Evolutionary conservation across 2,329 filamentous ascomycete genomes (phyloP).

Genomic region (Calonectria fujianensis): DNA sequence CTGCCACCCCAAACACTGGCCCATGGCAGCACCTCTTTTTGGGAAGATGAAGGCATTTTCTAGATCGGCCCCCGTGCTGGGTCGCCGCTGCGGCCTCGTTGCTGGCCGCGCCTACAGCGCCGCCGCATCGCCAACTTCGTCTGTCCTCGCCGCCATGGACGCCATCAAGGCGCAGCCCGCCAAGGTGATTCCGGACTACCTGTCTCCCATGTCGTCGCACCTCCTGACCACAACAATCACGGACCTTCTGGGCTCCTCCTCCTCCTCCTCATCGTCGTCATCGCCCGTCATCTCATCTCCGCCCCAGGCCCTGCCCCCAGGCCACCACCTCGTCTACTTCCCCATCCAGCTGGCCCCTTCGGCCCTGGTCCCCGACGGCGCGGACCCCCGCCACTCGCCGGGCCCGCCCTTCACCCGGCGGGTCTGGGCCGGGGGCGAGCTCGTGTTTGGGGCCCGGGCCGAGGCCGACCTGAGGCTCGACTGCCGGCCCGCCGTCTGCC

Average conservation of each 20-base stretch:
- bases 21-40: not conserved
- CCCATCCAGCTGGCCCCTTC: constrained; percentile 79
- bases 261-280: constrained; percentile 37
- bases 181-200: constrained; percentile 65
- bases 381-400: constrained; percentile 86
- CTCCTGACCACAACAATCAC: constrained; percentile 79
- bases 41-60: constrained; percentile 30
- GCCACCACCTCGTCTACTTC: constrained; percentile 92
- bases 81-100: constrained; percentile 34
- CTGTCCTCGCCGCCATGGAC: constrained; percentile 44
- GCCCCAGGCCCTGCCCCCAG: constrained; percentile 72
- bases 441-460: constrained; percentile 70
- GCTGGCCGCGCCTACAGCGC: constrained; percentile 32
- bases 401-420: constrained; percentile 82
- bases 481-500: constrained; percentile 63
- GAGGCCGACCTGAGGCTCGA: constrained; percentile 60
- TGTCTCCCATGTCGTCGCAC: constrained; percentile 77
- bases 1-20: no score
- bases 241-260: constrained; percentile 67
- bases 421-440: constrained; percentile 90
- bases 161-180: constrained; percentile 54
- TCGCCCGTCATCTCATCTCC: constrained; percentile 49
- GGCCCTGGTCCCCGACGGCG: constrained; percentile 85
- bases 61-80: constrained; percentile 10
- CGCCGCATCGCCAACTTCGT: constrained; percentile 22